Evolutionary conservation across 768 basidiomycete genomes (phyloP).

Genomic region (Megacollybia marginata): DNA sequence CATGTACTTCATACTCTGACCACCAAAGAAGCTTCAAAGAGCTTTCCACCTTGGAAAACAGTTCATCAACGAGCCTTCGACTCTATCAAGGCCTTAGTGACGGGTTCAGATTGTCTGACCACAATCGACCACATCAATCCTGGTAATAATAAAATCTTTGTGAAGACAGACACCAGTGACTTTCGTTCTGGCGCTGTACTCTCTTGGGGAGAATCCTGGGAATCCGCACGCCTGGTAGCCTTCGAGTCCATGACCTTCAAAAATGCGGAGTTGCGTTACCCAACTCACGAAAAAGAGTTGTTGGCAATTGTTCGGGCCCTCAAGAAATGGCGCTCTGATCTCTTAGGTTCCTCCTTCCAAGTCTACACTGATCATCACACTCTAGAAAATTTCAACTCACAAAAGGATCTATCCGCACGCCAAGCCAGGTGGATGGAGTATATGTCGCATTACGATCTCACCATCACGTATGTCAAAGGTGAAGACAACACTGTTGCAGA

Average conservation of each 20-base stretch:
- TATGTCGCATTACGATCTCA: too few species aligned
- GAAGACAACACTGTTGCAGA: constrained; percentile 21
- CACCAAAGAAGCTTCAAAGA: constrained; percentile 7
- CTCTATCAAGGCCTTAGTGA: constrained; percentile 20
- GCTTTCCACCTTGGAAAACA: constrained; percentile 13
- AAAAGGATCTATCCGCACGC: constrained; percentile 16
- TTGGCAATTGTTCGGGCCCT: too few species aligned
- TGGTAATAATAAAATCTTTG: constrained; percentile 22
- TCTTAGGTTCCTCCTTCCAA: constrained; percentile 6
- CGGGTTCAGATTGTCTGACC: constrained; percentile 16
- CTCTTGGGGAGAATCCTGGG: constrained; percentile 15
- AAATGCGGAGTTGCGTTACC: constrained; percentile 11
- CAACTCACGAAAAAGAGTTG: constrained; percentile 15
- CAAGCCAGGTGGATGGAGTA: constrained; percentile 23
- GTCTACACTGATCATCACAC: constrained; percentile 27
- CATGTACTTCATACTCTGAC: constrained; percentile 11
- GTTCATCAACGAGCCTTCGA: constrained; percentile 19
- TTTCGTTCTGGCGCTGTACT: constrained; percentile 18
- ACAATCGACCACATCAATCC: constrained; percentile 23
- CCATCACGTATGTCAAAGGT: too few species aligned
- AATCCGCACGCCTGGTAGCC: constrained; percentile 22
- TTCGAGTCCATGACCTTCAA: too few species aligned
- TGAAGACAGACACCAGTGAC: constrained; percentile 21
- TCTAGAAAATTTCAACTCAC: constrained; percentile 17
- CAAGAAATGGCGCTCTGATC: too few species aligned